Evolutionary conservation across 2,329 filamentous ascomycete species (phyloP), one percentile per base, ranked within the genome.

Genomic region (Diplodia intermedia): DNA sequence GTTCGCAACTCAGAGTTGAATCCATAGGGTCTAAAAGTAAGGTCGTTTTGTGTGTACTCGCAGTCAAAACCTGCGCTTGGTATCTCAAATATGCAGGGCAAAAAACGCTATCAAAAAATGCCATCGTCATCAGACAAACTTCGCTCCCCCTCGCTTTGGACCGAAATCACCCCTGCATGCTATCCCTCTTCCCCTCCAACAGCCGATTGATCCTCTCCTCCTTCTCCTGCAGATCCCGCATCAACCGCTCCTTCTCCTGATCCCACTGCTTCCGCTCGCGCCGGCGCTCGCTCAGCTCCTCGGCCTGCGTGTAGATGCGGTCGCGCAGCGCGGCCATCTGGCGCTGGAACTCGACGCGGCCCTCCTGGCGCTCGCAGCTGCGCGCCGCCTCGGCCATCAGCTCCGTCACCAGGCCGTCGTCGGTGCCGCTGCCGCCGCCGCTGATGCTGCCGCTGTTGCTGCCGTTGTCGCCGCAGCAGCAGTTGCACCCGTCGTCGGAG

Each of bases 311-410:
- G 53, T 57, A 66, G 3, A 66, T 66, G 18, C 23, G 31, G 29
- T 66, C 65, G 9, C 52, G 38, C 65, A 66, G 18, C 15, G 20
- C n/a, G 12, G 23, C 65, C 12, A 66, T 49, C 65, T 66, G 53
- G 18, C 36, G 36, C 65, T 66, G 65, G 26, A 66, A 57, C 26
- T 14, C 38, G 9, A 66, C 26, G 1, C 65, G 38, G 38, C 56
- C 65, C 65, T 56, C 52, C n/a, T 50, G 49, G 4, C 52, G 36
- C 52, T 54, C 65, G 53, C 65, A 57, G 20, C 49, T 54, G 9
- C 65, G 36, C n/a, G 50, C 52, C n/a, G 65, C 65, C n/a, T 66
- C 65, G n/a, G 43, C 60, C 60, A 63, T 63, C 43, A 66, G 20
- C 12, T 55, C 23, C 6, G 18, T 11, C 36, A 47, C 26, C 20